Conservation (phyloP, 768 basidiomycete species). For the Dioszegia aurantiaca region DNA sequence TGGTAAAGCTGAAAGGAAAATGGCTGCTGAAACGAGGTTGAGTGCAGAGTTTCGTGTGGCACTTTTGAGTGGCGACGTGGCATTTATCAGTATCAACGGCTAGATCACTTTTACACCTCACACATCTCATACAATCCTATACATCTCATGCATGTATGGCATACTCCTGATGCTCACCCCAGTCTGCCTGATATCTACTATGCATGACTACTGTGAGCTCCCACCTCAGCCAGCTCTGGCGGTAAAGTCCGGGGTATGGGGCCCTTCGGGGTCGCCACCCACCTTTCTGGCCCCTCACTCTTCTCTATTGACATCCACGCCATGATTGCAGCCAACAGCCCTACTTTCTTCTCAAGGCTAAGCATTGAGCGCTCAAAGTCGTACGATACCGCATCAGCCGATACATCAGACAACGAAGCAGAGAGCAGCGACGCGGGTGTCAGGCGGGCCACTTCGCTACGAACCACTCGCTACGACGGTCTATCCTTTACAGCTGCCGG, state of each 20-base stretch:
- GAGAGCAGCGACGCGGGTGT: neutral
- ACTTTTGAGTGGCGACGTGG: no score
- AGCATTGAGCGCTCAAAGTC: neutral
- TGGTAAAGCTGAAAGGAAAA: no score
- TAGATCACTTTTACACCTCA: no score
- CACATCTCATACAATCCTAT: no score
- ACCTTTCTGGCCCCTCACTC: neutral
- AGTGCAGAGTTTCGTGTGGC: no score
- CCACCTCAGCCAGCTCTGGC: no score
- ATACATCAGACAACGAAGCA: neutral
- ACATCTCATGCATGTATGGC: no score
- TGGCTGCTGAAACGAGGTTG: no score
- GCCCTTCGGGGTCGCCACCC: neutral
- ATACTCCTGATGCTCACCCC: no score
- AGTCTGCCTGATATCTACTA: neutral
- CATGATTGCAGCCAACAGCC: slow-evolving; percentile 5
- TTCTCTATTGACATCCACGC: slow-evolving; percentile 3
- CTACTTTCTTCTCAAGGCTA: slow-evolving; percentile 10
- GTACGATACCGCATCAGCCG: neutral
- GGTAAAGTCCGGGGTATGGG: neutral
- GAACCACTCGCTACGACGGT: neutral
- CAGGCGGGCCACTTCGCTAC: slow-evolving; percentile 1
- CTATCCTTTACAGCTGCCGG: slow-evolving; percentile 30
- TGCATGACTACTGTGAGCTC: no score
- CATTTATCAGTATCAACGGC: no score